Evolutionary conservation across 495 filamentous ascomycete species (phyloP).

Genomic region (Aspergillus taichungensis): DNA sequence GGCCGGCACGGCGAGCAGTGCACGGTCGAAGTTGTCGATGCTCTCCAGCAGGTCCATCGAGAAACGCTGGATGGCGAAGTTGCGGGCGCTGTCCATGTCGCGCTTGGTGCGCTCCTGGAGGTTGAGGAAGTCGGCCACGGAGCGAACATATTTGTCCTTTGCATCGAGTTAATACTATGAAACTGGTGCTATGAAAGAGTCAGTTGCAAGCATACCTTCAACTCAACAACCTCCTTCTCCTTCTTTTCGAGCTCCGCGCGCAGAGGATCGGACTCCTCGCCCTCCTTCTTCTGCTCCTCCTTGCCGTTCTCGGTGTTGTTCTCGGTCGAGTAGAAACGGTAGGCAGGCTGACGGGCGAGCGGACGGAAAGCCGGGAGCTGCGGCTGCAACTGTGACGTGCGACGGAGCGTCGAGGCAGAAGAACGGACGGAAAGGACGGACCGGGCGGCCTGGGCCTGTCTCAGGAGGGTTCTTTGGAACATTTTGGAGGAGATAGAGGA

Average conservation of each 20-base stretch:
- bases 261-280: constrained; percentile 37
- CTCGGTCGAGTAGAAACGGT: constrained; percentile 37
- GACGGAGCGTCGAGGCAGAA: constrained; percentile 27
- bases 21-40: constrained; percentile 95
- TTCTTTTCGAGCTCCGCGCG: constrained; percentile 71
- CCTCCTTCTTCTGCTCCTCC: constrained; percentile 23
- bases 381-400: constrained; percentile 31
- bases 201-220: constrained; percentile 55
- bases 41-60: constrained; percentile 87
- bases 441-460: constrained; percentile 35
- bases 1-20: constrained; percentile 65
- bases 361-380: constrained; percentile 21
- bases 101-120: constrained; percentile 90
- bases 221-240: constrained; percentile 70
- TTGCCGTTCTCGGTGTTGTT: constrained; percentile 27
- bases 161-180: constrained; percentile 1
- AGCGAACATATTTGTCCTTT: constrained; percentile 88
- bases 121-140: constrained; percentile 93
- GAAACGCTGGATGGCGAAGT: constrained; percentile 93
- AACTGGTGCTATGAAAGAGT: no score
- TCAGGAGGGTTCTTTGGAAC: constrained; percentile 38
- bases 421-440: constrained; percentile 28
- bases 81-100: constrained; percentile 74
- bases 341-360: constrained; percentile 19
- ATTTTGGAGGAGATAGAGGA: constrained; percentile 19